Conservation (phyloP, 306 rosid species). For the Canavalia ensiformis region DNA sequence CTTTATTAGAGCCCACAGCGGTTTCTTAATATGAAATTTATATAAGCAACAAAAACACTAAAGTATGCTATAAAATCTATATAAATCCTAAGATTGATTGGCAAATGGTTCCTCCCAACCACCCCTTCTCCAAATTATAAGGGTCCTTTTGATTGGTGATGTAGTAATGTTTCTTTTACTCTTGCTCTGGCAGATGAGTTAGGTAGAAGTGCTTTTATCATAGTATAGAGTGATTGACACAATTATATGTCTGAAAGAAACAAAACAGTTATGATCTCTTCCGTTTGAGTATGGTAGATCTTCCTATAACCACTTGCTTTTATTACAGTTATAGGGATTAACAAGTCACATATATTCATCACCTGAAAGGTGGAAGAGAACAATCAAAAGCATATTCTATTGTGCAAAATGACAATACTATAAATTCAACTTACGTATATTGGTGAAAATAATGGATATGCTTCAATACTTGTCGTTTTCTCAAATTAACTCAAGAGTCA, state of each 20-base stretch:
- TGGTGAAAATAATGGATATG: constrained; percentile 39
- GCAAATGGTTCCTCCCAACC: constrained; percentile 41
- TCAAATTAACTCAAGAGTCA: constrained; percentile 36
- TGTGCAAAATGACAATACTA: constrained; percentile 27
- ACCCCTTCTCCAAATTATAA: constrained; percentile 32
- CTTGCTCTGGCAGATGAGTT: constrained; percentile 37
- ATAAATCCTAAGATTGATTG: constrained; percentile 31
- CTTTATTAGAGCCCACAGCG: constrained; percentile 32
- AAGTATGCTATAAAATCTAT: constrained; percentile 26
- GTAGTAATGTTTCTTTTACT: constrained; percentile 42
- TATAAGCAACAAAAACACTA: constrained; percentile 43
- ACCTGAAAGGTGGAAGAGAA: constrained; percentile 31
- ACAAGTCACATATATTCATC: constrained; percentile 22
- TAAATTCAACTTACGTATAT: constrained; percentile 1
- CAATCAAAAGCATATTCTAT: constrained; percentile 19
- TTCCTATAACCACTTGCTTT: constrained; percentile 38
- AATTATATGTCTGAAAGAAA: constrained; percentile 20
- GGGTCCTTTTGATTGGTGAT: constrained; percentile 45
- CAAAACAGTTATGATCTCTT: constrained; percentile 31
- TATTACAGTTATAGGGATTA: constrained; percentile 1
- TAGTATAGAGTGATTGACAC: constrained; percentile 7
- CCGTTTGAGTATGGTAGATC: constrained; percentile 22
- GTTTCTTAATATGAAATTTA: constrained; percentile 48
- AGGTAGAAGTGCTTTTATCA: constrained; percentile 44
- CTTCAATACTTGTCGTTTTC: constrained; percentile 20